These are phyloP conservation scores for Coccomyxa sp. DNA, from an alignment of 139 green algal genomes.

Conservation along the genomic window DNA sequence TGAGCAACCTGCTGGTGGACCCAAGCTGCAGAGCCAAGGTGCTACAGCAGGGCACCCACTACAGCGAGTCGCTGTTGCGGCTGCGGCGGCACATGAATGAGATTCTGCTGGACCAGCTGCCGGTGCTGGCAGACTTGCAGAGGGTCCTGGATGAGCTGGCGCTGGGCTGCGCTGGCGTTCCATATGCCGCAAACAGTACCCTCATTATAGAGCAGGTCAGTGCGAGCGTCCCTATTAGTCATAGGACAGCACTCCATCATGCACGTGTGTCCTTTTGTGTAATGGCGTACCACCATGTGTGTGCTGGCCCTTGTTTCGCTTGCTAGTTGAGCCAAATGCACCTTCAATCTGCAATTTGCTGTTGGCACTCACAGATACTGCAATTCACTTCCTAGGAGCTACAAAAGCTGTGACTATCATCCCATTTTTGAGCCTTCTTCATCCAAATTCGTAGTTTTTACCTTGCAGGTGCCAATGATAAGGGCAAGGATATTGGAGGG, in stretches of 20 bases:
- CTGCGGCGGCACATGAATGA: conserved; percentile 77
- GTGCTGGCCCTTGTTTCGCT: not conserved
- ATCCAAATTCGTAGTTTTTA: not conserved
- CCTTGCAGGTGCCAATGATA: conserved; percentile 47
- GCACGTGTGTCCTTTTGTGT: not conserved
- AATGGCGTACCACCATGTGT: not conserved
- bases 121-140: conserved; percentile 68
- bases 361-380: not conserved
- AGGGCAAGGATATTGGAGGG: conserved; percentile 39
- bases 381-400: not conserved
- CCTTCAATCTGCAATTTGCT: not conserved
- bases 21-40: conserved; percentile 51
- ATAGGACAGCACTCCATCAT: not conserved
- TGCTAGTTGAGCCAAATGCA: not conserved
- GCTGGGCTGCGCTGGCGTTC: conserved; percentile 30
- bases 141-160: conserved; percentile 70
- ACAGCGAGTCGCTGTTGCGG: conserved; percentile 53
- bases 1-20: conserved; percentile 83
- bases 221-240: not conserved
- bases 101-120: conserved; percentile 77
- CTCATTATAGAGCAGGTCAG: conserved; percentile 72
- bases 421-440: no score
- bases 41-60: conserved; percentile 48
- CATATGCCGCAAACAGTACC: conserved; percentile 6
- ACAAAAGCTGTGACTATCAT: no score